A percentile compares a stretch with the other conserved stretches of the same genome.
phyloP scores from a whole-genome alignment of 177 flowering plant genomes.

The Telopea speciosissima region DNA sequence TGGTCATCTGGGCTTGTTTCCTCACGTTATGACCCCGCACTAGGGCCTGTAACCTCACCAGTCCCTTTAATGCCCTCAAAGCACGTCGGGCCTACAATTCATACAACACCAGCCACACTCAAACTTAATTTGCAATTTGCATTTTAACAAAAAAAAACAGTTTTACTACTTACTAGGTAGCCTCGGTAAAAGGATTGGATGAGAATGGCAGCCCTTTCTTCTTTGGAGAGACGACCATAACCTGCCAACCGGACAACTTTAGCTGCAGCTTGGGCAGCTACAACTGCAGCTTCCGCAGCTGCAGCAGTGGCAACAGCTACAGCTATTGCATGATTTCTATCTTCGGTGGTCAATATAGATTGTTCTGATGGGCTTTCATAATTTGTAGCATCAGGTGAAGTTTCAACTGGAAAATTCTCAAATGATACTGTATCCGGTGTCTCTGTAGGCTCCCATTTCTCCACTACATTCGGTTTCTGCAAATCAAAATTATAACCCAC shows the following conservation, averaged over 20 bases:
- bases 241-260: conserved; percentile 77
- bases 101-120: conserved; percentile 7
- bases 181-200: conserved; percentile 85
- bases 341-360: conserved; percentile 37
- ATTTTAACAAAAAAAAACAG: no score
- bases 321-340: conserved; percentile 71
- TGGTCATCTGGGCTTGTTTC: conserved; percentile 94
- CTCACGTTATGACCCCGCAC: conserved; percentile 92
- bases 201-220: conserved; percentile 74
- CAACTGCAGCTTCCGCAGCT: conserved; percentile 88
- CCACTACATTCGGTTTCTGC: conserved; percentile 37
- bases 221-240: conserved; percentile 64
- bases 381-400: conserved; percentile 62
- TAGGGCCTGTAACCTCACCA: conserved; percentile 90
- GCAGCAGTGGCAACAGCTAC: conserved; percentile 89
- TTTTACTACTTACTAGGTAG: conserved; percentile 59
- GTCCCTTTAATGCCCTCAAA: conserved; percentile 79
- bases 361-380: conserved; percentile 37
- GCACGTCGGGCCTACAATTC: conserved; percentile 72
- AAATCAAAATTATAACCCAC: neutral
- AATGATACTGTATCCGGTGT: conserved; percentile 67
- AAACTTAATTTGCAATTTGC: no score
- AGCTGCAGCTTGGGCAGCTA: conserved; percentile 91
- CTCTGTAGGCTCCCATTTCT: conserved; percentile 49
- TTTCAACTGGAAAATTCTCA: conserved; percentile 73